Base-by-base conservation (phyloP, 331 rosid species). In the Ulmus americana region DNA sequence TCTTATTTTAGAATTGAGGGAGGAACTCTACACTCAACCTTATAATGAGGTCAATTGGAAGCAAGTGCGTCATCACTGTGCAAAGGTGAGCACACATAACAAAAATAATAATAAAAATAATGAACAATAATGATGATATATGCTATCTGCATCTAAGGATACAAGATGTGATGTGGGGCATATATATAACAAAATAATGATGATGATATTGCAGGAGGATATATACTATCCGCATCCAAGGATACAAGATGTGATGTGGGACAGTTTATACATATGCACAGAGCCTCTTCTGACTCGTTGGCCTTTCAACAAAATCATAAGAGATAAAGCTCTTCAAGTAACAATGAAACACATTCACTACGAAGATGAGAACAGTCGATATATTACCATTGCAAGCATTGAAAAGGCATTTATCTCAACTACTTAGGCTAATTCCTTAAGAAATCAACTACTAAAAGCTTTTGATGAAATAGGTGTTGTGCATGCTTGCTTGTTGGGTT, bases 281-380 rank as follows among this genome's bases (percentile, higher is more conserved):
- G 97, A 90, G 54, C 95, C 92, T 12, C 61, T 87, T n/a, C 80
- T 87, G 12, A 83, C 84, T 1, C 85, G 86, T 3, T 83, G 94
- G 94, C 95, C 94, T 2, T 77, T 83, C 8, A 83, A 87, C 68
- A 90, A 83, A 49, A 5, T 83, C 39, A 43, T 90, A 0, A 79
- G 97, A 14, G 76, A 90, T 22, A 80, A 45, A 39, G 85, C 97
- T 6, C 84, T 90, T 9, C 52, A 80, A 46, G 65, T 76, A 47
- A 73, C 80, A 6, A 83, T 90, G 86, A 77, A 78, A 0, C 90
- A 87, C 43, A 81, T 90, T 42, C 97, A 90, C 39, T 90, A 90
- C 5, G 94, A 90, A 72, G 97, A 90, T 61, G 97, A 90, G 64
- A 83, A 65, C 2, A 84, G 96, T 52, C 80, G 96, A 47, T 90